A percentile compares a stretch with the other conserved stretches of the same genome.
Evolutionary conservation across 2,329 filamentous ascomycete species (phyloP).

Genomic region (Ophiostoma pallidulum): DNA sequence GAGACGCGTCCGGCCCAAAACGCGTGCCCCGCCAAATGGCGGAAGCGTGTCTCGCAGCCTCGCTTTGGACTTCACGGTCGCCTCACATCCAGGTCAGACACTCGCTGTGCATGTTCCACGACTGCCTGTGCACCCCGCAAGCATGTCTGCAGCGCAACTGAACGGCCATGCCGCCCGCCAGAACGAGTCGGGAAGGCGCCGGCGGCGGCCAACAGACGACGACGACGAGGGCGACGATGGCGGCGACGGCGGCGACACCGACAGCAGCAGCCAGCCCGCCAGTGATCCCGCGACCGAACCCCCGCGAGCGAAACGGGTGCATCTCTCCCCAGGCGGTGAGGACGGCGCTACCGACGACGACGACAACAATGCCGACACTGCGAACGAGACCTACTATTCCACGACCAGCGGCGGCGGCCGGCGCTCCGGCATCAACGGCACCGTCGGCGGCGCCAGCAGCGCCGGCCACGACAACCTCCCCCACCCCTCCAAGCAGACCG

Average conservation of each 20-base stretch:
- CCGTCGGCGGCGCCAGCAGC: neutral
- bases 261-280: slow-evolving; percentile 15
- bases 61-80: neutral
- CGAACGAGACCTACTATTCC: slow-evolving; percentile 18
- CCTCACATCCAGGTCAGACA: neutral
- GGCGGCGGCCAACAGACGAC: slow-evolving; percentile 34
- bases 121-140: neutral
- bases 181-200: slow-evolving; percentile 27
- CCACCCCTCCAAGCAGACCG: slow-evolving; percentile 17
- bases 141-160: slow-evolving; percentile 32
- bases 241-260: neutral
- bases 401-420: slow-evolving; percentile 19
- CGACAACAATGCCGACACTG: slow-evolving; percentile 12
- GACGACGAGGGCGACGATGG: slow-evolving; percentile 28
- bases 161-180: slow-evolving; percentile 29
- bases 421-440: slow-evolving; percentile 14
- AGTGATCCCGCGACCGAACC: slow-evolving; percentile 20
- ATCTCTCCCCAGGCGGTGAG: slow-evolving; percentile 17
- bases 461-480: neutral
- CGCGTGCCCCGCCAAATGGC: slow-evolving; percentile 12
- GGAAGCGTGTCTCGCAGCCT: neutral
- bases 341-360: slow-evolving; percentile 14
- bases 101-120: neutral
- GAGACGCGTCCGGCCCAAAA: slow-evolving; percentile 5
- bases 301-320: slow-evolving; percentile 27